Conservation (phyloP, 306 rosid genomes). For the Pyrus pyrifolia region DNA sequence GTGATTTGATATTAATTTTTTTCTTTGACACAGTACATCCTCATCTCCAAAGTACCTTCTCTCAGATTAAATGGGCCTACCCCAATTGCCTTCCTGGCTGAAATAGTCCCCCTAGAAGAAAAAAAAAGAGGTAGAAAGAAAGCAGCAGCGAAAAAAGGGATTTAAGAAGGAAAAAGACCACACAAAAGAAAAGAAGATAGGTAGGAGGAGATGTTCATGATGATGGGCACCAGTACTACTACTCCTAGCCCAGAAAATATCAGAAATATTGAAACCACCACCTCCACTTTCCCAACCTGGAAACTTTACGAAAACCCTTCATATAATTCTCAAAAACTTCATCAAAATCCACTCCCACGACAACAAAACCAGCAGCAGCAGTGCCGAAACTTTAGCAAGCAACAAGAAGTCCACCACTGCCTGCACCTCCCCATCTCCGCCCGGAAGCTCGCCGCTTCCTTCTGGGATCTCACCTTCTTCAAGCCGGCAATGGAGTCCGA, state of each 20-base stretch:
- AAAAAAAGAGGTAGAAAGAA: neutral
- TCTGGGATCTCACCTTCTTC: constrained; percentile 36
- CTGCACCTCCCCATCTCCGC: constrained; percentile 32
- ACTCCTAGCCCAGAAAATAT: constrained; percentile 17
- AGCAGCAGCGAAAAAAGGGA: constrained; percentile 1
- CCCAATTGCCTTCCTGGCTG: constrained; percentile 12
- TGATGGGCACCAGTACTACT: constrained; percentile 20
- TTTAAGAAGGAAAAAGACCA: constrained; percentile 6
- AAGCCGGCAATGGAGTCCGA: constrained; percentile 30
- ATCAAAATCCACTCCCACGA: neutral
- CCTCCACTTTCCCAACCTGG: constrained; percentile 44
- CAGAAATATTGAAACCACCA: constrained; percentile 18
- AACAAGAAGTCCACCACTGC: constrained; percentile 1
- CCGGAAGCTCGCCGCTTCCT: constrained; percentile 35
- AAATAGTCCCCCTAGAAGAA: constrained; percentile 11
- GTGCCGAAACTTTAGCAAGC: constrained; percentile 6
- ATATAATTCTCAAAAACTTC: constrained; percentile 27
- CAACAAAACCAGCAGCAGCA: constrained; percentile 4
- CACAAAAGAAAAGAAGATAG: constrained; percentile 11
- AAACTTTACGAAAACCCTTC: constrained; percentile 55
- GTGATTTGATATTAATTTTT: constrained; percentile 22
- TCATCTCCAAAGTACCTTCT: constrained; percentile 17
- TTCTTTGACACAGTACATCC: constrained; percentile 10
- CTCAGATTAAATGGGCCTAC: constrained; percentile 24
- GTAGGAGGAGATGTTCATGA: constrained; percentile 38